phyloP scores from a whole-genome alignment of 257 asterid genomes.

The Linaria vulgaris region DNA sequence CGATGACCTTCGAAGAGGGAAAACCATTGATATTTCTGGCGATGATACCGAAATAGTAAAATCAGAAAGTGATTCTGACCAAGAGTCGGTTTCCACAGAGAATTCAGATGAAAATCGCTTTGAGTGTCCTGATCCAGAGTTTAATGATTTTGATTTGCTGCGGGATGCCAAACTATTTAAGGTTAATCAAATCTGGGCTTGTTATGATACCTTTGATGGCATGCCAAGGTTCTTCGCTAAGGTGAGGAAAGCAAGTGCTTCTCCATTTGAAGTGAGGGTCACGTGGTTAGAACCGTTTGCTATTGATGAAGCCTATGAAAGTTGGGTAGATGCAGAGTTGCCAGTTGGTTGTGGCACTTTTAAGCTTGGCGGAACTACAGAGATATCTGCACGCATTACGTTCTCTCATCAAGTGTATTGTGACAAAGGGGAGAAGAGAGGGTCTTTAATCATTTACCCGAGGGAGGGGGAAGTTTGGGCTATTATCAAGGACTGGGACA shows the following conservation, averaged over 20 bases:
- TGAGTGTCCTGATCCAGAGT: conserved; percentile 63
- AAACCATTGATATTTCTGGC: conserved; percentile 16
- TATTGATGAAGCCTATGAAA: conserved; percentile 27
- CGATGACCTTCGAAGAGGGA: conserved; percentile 22
- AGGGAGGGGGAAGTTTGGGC: conserved; percentile 79
- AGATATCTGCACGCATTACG: conserved; percentile 23
- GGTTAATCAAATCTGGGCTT: conserved; percentile 76
- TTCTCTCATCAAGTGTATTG: conserved; percentile 56
- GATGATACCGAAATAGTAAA: conserved; percentile 33
- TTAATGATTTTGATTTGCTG: conserved; percentile 61
- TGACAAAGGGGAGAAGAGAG: conserved; percentile 41
- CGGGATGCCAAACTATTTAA: conserved; percentile 44
- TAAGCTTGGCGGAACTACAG: conserved; percentile 33
- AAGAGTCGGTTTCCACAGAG: conserved; percentile 27
- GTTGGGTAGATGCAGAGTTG: conserved; percentile 40
- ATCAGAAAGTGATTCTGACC: conserved; percentile 46
- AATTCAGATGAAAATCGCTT: neutral
- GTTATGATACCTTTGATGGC: conserved; percentile 57
- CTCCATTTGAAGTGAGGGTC: conserved; percentile 49
- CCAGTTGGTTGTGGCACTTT: conserved; percentile 78
- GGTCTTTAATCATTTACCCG: conserved; percentile 52
- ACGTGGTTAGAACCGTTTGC: conserved; percentile 74
- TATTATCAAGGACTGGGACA: conserved; percentile 65
- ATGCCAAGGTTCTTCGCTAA: conserved; percentile 85
- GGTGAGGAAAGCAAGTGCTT: conserved; percentile 39